Evolutionary conservation across 1,284 basidiomycete genomes (phyloP), one percentile per base, ranked within the genome.

Genomic region (Moniliella sp.): DNA sequence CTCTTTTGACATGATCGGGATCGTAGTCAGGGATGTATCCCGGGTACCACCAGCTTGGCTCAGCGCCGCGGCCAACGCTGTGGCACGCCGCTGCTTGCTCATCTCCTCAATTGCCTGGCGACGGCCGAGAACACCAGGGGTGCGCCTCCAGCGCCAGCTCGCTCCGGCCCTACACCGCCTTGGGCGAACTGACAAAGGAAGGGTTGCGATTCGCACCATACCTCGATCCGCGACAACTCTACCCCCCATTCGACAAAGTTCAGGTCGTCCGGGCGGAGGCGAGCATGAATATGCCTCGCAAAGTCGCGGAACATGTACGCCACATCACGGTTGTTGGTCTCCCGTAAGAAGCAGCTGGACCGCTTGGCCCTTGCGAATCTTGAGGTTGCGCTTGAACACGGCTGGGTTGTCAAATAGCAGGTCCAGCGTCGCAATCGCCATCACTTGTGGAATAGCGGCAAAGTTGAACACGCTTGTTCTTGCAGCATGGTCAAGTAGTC

Each of bases 401-500:
- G 69, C 66, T 1, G 73, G 71, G 64, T 97, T 97, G 78, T 80
- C 81, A 64, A 86, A 91, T 63, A 84, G 88, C 33, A 78, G 61
- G 30, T 78, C 72, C 15, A 97, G 67, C 5, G 86, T 97, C 4
- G 91, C 86, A 46, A 97, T 78, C 0, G 88, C 84, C 88, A 97
- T 94, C 14, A 76, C 73, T 18, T 79, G 81, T 5, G 88, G 88
- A 38, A 94, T 82, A 2, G 88, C 83, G 49, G 81, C 84, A 64
- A 97, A 97, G 63, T 82, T 82, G 69, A 97, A 97, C 16, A 93
- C 73, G 70, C 77, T 65, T 94, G 88, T 62, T 80, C 86, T 61
- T 73, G 76, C 48, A 97, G 66, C 30, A 93, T 61, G 16, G 73
- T 69, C 44, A 97, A 69, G 61, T 94, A 97, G 60, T 97, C 88